Evolutionary conservation across 345 rosid species (phyloP).

Genomic region (Citrus reticulata): DNA sequence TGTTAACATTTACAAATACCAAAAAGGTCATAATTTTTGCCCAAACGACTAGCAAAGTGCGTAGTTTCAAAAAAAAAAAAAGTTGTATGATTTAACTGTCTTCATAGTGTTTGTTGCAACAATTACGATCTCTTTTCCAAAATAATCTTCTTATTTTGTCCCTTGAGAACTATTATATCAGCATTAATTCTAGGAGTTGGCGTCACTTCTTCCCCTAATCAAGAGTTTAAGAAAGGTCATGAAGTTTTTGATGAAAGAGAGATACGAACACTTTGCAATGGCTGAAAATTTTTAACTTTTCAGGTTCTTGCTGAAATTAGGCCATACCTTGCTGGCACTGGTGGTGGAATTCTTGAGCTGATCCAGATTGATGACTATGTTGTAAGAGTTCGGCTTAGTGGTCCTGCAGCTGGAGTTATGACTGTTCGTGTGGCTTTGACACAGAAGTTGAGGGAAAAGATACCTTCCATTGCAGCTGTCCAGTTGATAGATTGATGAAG

Average conservation of each 20-base stretch:
- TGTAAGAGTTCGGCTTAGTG: constrained; percentile 66
- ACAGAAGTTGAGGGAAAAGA: constrained; percentile 85
- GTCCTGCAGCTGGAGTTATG: constrained; percentile 91
- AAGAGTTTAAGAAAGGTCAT: no score
- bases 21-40: background rate
- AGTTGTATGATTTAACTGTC: no score
- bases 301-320: constrained; percentile 85
- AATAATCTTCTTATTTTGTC: no score
- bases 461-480: constrained; percentile 76
- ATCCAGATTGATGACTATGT: constrained; percentile 61
- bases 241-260: background rate
- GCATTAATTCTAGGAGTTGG: background rate
- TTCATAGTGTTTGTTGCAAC: no score
- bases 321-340: constrained; percentile 85
- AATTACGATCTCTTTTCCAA: no score
- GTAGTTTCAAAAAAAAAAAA: background rate
- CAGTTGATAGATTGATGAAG: constrained; percentile 59
- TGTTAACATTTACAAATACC: background rate
- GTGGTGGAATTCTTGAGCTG: constrained; percentile 84
- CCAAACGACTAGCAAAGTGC: background rate
- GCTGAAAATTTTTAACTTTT: background rate
- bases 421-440: constrained; percentile 87
- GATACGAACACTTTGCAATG: background rate
- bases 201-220: background rate
- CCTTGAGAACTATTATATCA: background rate